phyloP scores from a whole-genome alignment of 306 rosid species.

The Phaseolus lunatus region DNA sequence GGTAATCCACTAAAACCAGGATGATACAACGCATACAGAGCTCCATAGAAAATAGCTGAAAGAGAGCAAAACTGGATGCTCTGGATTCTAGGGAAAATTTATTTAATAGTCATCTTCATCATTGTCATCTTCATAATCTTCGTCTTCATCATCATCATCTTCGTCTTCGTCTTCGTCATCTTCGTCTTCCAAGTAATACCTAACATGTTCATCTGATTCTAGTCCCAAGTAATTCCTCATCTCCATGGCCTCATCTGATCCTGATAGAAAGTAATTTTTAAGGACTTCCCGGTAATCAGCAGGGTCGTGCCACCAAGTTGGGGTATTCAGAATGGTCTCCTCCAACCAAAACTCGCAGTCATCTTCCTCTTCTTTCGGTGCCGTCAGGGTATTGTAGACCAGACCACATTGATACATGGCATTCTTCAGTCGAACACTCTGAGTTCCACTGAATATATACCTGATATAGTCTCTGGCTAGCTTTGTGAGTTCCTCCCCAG shows the following conservation, averaged over 20 bases:
- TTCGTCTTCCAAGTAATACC: neutral
- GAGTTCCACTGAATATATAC: constrained; percentile 59
- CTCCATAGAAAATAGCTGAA: constrained; percentile 4
- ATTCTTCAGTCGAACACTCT: constrained; percentile 62
- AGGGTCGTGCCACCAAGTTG: constrained; percentile 65
- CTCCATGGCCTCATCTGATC: neutral
- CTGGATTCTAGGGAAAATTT: neutral
- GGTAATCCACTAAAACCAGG: constrained; percentile 16
- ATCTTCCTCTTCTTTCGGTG: constrained; percentile 45
- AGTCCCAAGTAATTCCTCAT: neutral
- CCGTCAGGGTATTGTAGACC: constrained; percentile 36
- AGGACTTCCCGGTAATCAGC: constrained; percentile 45
- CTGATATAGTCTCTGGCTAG: constrained; percentile 69
- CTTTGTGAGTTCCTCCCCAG: constrained; percentile 62
- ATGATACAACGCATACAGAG: constrained; percentile 22
- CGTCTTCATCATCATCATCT: neutral
- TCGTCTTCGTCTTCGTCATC: neutral
- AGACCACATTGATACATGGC: constrained; percentile 54
- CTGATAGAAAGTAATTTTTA: constrained; percentile 20
- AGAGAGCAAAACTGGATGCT: neutral
- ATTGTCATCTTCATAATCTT: neutral
- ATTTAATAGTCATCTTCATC: neutral
- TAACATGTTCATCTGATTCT: constrained; percentile 2
- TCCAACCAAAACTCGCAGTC: constrained; percentile 53
- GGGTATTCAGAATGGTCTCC: constrained; percentile 55